phyloP scores from a whole-genome alignment of 768 basidiomycete species.

The Collybia nuda region DNA sequence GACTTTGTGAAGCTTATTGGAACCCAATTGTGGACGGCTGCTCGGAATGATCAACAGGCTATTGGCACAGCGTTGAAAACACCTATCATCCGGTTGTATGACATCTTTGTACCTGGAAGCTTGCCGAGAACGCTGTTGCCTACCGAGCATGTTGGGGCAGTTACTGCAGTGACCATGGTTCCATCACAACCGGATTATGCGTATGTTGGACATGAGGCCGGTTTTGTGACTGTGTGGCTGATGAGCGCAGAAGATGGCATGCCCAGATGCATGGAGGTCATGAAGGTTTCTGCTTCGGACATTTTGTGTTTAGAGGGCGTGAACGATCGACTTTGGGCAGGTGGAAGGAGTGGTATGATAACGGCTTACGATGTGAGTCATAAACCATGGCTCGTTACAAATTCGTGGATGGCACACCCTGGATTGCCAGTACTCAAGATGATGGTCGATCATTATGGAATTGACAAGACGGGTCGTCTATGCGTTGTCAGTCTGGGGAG shows the following conservation, averaged over 20 bases:
- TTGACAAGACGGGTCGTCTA: constrained; percentile 66
- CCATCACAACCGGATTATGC: constrained; percentile 65
- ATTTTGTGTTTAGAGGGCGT: constrained; percentile 86
- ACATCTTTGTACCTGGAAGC: constrained; percentile 62
- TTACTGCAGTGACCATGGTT: constrained; percentile 78
- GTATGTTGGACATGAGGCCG: constrained; percentile 92
- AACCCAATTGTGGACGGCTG: constrained; percentile 83
- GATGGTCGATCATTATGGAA: constrained; percentile 70
- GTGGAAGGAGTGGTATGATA: constrained; percentile 79
- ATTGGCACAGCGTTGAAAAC: constrained; percentile 38
- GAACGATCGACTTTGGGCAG: constrained; percentile 83
- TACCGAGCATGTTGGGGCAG: constrained; percentile 73
- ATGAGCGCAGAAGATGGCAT: constrained; percentile 51
- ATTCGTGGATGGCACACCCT: constrained; percentile 83
- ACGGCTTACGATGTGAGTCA: constrained; percentile 73
- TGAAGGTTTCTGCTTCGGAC: constrained; percentile 81
- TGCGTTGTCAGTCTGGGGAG: constrained; percentile 74
- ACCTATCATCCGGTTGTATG: constrained; percentile 82
- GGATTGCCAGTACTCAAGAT: constrained; percentile 64
- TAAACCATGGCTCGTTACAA: constrained; percentile 84
- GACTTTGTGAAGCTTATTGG: constrained; percentile 76
- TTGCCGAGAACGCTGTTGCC: constrained; percentile 56
- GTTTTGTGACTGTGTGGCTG: constrained; percentile 83
- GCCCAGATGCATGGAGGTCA: constrained; percentile 68
- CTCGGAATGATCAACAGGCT: constrained; percentile 49